A percentile compares a stretch with the other conserved stretches of the same genome.
These are phyloP conservation scores for Termitomyces sp. DNA, from an alignment of 768 basidiomycete species.

Conservation along the genomic window DNA sequence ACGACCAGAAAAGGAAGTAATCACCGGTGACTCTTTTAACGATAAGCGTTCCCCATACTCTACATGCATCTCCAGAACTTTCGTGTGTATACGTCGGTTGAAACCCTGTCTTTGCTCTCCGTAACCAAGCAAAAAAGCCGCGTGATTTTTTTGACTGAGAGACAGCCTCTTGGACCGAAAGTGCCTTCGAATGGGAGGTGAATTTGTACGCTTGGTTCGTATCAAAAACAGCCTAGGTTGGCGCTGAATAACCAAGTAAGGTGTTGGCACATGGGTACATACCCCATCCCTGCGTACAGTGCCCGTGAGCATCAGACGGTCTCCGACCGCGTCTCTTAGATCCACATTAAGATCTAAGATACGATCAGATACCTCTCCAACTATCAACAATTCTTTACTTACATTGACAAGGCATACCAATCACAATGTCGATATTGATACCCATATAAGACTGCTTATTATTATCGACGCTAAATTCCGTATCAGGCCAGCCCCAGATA, in stretches of 20 bases:
- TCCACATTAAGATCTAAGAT: conserved; percentile 78
- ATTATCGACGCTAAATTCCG: conserved; percentile 83
- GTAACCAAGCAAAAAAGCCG: conserved; percentile 64
- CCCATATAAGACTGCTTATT: conserved; percentile 60
- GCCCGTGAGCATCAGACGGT: conserved; percentile 78
- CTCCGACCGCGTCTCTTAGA: conserved; percentile 90
- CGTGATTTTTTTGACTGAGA: conserved; percentile 73
- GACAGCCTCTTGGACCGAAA: conserved; percentile 69
- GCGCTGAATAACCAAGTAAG: neutral
- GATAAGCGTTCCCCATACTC: conserved; percentile 77
- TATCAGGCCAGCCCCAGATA: conserved; percentile 91
- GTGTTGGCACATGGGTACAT: conserved; percentile 20
- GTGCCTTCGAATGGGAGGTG: conserved; percentile 59
- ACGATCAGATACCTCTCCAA: neutral
- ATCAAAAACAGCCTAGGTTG: conserved; percentile 67
- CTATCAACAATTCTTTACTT: conserved; percentile 29
- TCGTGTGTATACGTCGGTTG: conserved; percentile 73
- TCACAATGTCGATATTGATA: conserved; percentile 89
- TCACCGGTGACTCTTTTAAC: conserved; percentile 90
- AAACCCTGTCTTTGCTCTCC: conserved; percentile 43
- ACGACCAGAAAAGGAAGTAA: conserved; percentile 5
- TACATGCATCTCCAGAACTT: conserved; percentile 72
- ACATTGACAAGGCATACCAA: conserved; percentile 94
- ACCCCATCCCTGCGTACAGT: conserved; percentile 86
- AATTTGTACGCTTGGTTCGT: conserved; percentile 75